phyloP scores from a whole-genome alignment of 1,139 yeast species.

The Waltiozyma sp. region DNA sequence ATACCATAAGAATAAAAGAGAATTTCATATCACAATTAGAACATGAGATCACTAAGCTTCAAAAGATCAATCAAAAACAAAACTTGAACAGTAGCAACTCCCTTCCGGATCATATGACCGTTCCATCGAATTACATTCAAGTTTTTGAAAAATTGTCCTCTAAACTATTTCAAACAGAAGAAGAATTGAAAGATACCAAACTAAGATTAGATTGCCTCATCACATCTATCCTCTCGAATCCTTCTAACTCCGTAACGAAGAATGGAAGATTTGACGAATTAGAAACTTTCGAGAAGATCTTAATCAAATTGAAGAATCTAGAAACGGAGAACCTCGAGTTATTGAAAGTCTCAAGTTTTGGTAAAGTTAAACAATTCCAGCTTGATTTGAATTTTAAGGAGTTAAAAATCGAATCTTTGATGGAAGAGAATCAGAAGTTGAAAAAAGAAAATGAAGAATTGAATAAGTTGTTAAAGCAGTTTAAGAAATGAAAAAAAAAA shows the following conservation, averaged over 20 bases:
- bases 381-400: constrained; percentile 56
- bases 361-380: constrained; percentile 60
- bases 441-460: constrained; percentile 6
- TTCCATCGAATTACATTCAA: constrained; percentile 14
- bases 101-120: not conserved
- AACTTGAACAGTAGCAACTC: not conserved
- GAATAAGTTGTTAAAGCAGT: no score
- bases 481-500: no score
- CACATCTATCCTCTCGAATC: constrained; percentile 39
- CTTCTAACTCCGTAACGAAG: constrained; percentile 30
- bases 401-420: constrained; percentile 37
- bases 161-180: constrained; percentile 20
- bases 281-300: constrained; percentile 67
- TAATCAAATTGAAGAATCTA: constrained; percentile 49
- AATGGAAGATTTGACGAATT: constrained; percentile 59
- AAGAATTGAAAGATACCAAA: constrained; percentile 51
- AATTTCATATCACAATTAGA: constrained; percentile 28
- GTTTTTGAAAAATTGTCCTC: constrained; percentile 12
- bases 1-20: constrained; percentile 26
- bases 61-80: constrained; percentile 11
- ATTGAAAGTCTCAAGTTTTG: constrained; percentile 59
- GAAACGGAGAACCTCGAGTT: constrained; percentile 64
- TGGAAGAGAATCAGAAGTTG: constrained; percentile 36
- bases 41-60: constrained; percentile 23
- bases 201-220: constrained; percentile 52